Base-by-base conservation (phyloP, 2,329 filamentous ascomycete genomes). In the Parafenestella ontariensis region DNA sequence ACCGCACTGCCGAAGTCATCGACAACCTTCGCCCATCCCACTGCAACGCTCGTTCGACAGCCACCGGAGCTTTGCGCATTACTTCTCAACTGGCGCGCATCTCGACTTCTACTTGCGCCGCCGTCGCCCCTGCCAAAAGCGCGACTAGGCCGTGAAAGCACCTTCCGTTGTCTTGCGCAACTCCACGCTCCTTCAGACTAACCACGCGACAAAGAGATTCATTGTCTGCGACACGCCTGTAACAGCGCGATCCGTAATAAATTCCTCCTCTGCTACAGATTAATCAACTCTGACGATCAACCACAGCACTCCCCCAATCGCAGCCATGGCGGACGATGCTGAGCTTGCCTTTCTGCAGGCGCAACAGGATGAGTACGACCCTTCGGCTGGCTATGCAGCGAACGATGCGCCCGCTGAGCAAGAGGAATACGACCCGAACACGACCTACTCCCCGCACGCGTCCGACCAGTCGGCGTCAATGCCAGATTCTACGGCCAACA, bases 321-420 rank as follows among this genome's bases (percentile, higher is more conserved):
- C 61, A 57, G 54, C 52, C 46, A 84, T 84, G 82, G 79, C 81
- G 50, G 81, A 81, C 65, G 82, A 82, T 65, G 77, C 79, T 54
- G 82, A 85, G 72, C 75, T 79, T 55, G 81, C 81, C 58, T 84
- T 83, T 65, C 79, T 84, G 55, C 74, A 79, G 64, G 78, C 80
- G 37, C 80, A 84, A 73, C 68, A 74, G 58, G 53, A 66, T 23
- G 69, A 74, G 56, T 76, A 72, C 51, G 78, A 79, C 62, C 72
- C 74, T 53, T 72, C 73, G 41, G 75, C 76, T 37, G 72, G 69
- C 52, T 71, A 66, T 61, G 68, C 56, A 64, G 77, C 70, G 74
- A 70, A 73, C 72, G 79, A 70, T 79, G 81, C 77, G 81, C 49
- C 61, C 62, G 72, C 55, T 66, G 70, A 74, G 56, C 70, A 78